Evolutionary conservation across 495 filamentous ascomycete species (phyloP).

Genomic region (Lichenothelia convexa): DNA sequence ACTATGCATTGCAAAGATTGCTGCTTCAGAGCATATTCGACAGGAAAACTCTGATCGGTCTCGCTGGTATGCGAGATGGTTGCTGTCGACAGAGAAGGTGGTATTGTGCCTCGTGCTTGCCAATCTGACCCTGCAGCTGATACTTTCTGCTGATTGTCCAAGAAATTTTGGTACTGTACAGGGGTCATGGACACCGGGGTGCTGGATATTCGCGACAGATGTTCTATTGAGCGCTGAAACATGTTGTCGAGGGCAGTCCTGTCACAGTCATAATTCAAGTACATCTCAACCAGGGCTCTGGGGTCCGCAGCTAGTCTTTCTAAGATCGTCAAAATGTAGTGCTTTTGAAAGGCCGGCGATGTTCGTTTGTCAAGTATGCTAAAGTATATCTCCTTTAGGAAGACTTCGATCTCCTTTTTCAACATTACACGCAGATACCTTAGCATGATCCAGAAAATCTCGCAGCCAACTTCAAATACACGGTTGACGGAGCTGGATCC

Average conservation of each 20-base stretch:
- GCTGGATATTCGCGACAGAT: conserved; percentile 67
- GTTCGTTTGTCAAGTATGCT: conserved; percentile 77
- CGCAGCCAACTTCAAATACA: conserved; percentile 90
- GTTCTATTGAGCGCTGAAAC: conserved; percentile 84
- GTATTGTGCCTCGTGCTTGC: conserved; percentile 67
- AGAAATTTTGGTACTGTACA: conserved; percentile 65
- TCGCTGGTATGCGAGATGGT: conserved; percentile 43
- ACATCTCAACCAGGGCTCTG: conserved; percentile 79
- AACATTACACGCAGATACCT: conserved; percentile 85
- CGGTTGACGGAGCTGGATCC: conserved; percentile 76
- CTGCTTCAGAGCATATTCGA: conserved; percentile 75
- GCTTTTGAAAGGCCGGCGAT: conserved; percentile 75
- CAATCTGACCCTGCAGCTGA: conserved; percentile 41
- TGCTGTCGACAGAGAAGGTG: conserved; percentile 66
- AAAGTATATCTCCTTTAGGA: conserved; percentile 93
- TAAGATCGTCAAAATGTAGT: conserved; percentile 74
- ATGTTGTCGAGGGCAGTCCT: conserved; percentile 86
- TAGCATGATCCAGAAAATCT: conserved; percentile 95
- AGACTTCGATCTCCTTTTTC: conserved; percentile 98
- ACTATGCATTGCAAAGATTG: conserved; percentile 76
- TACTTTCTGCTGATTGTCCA: conserved; percentile 49
- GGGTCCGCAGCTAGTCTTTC: conserved; percentile 72
- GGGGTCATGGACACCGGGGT: conserved; percentile 53
- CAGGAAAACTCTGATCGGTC: conserved; percentile 48
- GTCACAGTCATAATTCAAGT: conserved; percentile 98